Evolutionary conservation across 1,284 basidiomycete species (phyloP).

Genomic region (Ceratorhiza oryzae-sativae): DNA sequence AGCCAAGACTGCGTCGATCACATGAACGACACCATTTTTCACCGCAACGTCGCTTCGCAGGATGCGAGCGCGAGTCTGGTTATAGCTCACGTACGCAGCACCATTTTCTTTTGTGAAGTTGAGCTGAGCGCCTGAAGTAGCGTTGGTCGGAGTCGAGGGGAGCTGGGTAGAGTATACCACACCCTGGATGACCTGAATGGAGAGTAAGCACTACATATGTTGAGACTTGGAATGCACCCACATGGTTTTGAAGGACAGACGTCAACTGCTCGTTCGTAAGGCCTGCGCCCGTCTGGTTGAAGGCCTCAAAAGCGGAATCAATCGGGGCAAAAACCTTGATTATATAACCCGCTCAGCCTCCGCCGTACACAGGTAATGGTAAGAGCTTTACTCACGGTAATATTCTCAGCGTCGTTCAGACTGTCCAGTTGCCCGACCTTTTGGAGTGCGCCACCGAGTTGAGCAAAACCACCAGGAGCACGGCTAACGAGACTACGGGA

Average conservation of each 20-base stretch:
- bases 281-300: slow-evolving; percentile 1
- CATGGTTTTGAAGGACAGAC: slow-evolving; percentile 45
- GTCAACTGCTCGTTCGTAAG: slow-evolving; percentile 43
- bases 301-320: slow-evolving; percentile 47
- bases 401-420: not conserved
- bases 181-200: too few species aligned
- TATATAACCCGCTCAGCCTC: slow-evolving; percentile 42
- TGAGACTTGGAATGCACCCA: slow-evolving; percentile 35
- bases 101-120: not conserved
- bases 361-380: slow-evolving; percentile 10
- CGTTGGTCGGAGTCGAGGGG: not conserved
- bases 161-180: too few species aligned
- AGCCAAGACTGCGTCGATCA: slow-evolving; percentile 15
- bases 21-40: slow-evolving; percentile 1
- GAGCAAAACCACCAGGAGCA: slow-evolving; percentile 13
- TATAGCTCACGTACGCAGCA: not conserved
- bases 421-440: slow-evolving; percentile 18
- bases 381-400: slow-evolving; percentile 45
- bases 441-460: slow-evolving; percentile 19
- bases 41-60: slow-evolving; percentile 1
- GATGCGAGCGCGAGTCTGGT: not conserved
- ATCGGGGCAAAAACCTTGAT: slow-evolving; percentile 52
- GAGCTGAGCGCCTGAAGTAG: not conserved
- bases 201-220: not conserved
- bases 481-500: slow-evolving; percentile 47